Evolutionary conservation across 106 monocot genomes (phyloP), one percentile per base, ranked within the genome.

Genomic region (Allium fistulosum): DNA sequence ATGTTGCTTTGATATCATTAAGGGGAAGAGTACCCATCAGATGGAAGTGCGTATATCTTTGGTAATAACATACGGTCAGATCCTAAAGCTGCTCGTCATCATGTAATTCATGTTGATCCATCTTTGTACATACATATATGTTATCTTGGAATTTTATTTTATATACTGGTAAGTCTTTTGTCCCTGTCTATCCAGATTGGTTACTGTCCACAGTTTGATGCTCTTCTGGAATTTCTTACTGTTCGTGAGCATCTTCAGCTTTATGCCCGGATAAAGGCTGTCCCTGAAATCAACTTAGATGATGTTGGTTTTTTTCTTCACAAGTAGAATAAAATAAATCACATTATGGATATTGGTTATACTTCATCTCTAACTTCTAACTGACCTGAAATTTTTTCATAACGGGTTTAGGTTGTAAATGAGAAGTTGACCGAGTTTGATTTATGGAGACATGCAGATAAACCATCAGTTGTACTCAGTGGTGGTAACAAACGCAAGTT

Each of bases 161-260:
- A 37, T 37, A 37, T 37, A 37, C 37, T 4, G 37, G 37, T 53
- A 9, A 58, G 9, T 46, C 46, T 6, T 53, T 62, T 18, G 9
- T 48, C 67, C 76, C 59, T 18, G 53, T 58, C 5, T 37, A 37
- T 37, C 17, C 84, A 94, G 94, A 82, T 94, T 72, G 94, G 94
- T 74, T 94, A 94, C 71, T 94, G 94, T 65, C 94, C 94, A 66
- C 94, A 94, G 53, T 94, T 94, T 84, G 94, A 94, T 80, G 84
- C 94, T 61, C 87, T 94, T 75, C 63, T 94, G 49, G 94, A 94
- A 74, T 90, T 82, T 80, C 70, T 94, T 17, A 87, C 94, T 46
- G 82, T 80, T 18, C 81, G 80, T 69, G 94, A 94, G 65, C 94
- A 94, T 82, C 90, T 94, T 74, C 75, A 90, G 71, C 74, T 94